Conservation (phyloP, 306 rosid genomes). For the Cicer bijugum region DNA sequence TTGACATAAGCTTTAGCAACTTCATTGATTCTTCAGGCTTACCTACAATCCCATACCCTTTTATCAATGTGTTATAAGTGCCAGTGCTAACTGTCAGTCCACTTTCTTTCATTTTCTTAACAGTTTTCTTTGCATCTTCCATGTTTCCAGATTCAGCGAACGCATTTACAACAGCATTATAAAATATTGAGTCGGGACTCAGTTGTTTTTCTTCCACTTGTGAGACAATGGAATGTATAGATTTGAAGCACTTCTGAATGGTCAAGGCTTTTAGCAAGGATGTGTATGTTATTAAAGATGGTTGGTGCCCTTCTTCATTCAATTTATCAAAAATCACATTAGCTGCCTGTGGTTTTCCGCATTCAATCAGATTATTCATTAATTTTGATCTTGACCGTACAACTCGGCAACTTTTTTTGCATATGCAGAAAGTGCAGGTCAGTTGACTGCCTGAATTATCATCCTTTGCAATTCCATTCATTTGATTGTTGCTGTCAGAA, state of each 20-base stretch:
- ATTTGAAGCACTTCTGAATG: constrained; percentile 59
- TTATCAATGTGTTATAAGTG: constrained; percentile 68
- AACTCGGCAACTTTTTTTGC: too few species aligned
- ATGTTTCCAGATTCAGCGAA: constrained; percentile 69
- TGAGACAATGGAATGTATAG: constrained; percentile 56
- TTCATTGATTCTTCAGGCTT: constrained; percentile 64
- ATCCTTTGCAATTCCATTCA: too few species aligned
- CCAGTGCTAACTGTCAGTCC: constrained; percentile 58
- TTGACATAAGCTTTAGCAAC: constrained; percentile 61
- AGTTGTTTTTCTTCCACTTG: constrained; percentile 64
- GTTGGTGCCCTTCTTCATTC: constrained; percentile 64
- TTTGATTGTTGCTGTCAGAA: too few species aligned
- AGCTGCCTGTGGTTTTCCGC: too few species aligned
- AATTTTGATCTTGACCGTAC: too few species aligned
- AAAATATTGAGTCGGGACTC: constrained; percentile 68
- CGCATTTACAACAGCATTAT: constrained; percentile 69
- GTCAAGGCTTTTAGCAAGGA: constrained; percentile 64
- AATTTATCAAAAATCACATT: constrained; percentile 49
- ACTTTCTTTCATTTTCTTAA: constrained; percentile 67
- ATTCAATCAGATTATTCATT: too few species aligned
- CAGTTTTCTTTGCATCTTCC: constrained; percentile 63
- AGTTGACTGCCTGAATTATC: too few species aligned
- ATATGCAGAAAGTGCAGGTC: too few species aligned
- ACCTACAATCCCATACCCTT: constrained; percentile 75
- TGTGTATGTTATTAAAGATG: constrained; percentile 69